phyloP scores from a whole-genome alignment of 169 alveolate species.

The Theileria equi region DNA sequence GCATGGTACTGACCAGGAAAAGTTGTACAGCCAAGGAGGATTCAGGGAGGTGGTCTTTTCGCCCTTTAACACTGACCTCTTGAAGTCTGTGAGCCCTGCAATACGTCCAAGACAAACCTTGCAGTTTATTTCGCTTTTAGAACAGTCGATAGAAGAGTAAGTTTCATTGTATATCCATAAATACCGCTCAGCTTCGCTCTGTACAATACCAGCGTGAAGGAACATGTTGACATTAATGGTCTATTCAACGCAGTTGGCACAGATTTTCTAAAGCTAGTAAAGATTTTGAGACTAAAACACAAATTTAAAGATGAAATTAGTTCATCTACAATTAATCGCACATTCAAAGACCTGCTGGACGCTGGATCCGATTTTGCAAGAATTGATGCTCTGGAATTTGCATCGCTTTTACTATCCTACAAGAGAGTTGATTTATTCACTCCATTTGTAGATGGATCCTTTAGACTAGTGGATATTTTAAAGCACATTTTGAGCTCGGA shows the following conservation, averaged over 20 bases:
- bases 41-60: conserved; percentile 44
- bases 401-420: neutral
- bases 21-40: neutral
- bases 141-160: conserved; percentile 33
- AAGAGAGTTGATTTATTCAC: conserved; percentile 8
- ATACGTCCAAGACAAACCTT: conserved; percentile 30
- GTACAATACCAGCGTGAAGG: conserved; percentile 56
- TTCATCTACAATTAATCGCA: conserved; percentile 16
- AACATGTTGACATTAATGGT: conserved; percentile 34
- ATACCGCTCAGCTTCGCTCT: conserved; percentile 17
- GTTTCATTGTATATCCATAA: neutral
- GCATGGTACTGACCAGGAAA: conserved; percentile 14
- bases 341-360: conserved; percentile 5
- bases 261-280: conserved; percentile 17
- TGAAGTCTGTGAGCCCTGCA: conserved; percentile 51
- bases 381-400: conserved; percentile 38
- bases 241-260: conserved; percentile 45
- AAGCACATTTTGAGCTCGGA: conserved; percentile 12
- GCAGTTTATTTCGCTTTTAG: conserved; percentile 12
- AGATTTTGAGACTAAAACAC: conserved; percentile 45
- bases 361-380: conserved; percentile 10
- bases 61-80: conserved; percentile 32
- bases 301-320: conserved; percentile 13
- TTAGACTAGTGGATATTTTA: conserved; percentile 28
- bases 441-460: conserved; percentile 46